Conservation (phyloP, 2,329 filamentous ascomycete species). For the Botrytis byssoidea region DNA sequence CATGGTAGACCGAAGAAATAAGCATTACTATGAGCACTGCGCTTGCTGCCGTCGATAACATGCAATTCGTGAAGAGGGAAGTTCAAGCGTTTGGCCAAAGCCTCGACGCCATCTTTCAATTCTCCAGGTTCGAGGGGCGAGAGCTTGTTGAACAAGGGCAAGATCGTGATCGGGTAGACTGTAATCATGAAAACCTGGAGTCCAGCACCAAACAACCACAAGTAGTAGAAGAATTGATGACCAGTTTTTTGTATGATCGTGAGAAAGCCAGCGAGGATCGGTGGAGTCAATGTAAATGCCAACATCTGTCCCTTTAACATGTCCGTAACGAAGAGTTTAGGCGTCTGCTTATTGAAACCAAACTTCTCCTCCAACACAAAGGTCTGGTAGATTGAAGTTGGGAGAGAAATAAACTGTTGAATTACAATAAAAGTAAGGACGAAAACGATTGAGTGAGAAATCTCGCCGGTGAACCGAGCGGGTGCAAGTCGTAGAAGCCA, state of each 20-base stretch:
- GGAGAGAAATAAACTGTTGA: conserved; percentile 75
- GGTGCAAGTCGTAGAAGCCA: conserved; percentile 74
- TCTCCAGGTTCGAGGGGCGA: conserved; percentile 84
- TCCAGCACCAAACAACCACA: conserved; percentile 88
- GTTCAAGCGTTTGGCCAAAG: conserved; percentile 75
- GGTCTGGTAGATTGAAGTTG: conserved; percentile 84
- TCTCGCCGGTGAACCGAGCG: conserved; percentile 80
- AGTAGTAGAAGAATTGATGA: conserved; percentile 94
- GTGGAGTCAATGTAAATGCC: conserved; percentile 74
- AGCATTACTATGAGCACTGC: conserved; percentile 84
- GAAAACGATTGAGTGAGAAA: conserved; percentile 90
- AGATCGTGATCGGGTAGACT: conserved; percentile 89
- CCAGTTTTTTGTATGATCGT: conserved; percentile 93
- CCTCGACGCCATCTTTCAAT: conserved; percentile 85
- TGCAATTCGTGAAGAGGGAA: conserved; percentile 93
- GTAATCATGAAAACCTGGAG: conserved; percentile 95
- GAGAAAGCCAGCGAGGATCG: conserved; percentile 88
- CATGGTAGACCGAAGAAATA: conserved; percentile 97
- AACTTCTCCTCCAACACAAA: conserved; percentile 97
- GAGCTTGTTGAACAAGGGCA: conserved; percentile 97
- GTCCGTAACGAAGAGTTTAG: conserved; percentile 83
- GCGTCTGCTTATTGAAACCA: conserved; percentile 98
- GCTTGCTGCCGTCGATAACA: conserved; percentile 90
- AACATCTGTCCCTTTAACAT: conserved; percentile 88
- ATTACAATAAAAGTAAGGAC: conserved; percentile 82